Evolutionary conservation across 2,329 filamentous ascomycete genomes (phyloP).

Genomic region (Penicillium sp.): DNA sequence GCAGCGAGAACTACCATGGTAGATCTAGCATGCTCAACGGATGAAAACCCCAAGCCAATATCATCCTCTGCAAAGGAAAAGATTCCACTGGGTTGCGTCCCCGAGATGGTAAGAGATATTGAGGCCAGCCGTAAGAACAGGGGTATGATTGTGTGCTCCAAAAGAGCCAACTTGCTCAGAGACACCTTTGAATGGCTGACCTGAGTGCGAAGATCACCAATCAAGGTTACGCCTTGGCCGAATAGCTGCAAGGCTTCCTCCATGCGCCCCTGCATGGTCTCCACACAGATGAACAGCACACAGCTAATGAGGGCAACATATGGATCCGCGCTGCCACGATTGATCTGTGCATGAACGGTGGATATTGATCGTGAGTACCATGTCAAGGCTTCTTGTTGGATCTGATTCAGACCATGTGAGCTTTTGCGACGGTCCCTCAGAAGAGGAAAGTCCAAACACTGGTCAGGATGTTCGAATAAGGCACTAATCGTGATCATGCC

Average conservation of each 20-base stretch:
- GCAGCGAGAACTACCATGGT: conserved; percentile 8
- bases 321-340: conserved; percentile 19
- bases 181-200: conserved; percentile 4
- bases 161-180: conserved; percentile 11
- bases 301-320: conserved; percentile 29
- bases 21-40: conserved; percentile 9
- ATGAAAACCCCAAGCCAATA: neutral
- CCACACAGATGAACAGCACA: conserved; percentile 31
- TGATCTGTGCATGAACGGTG: conserved; percentile 23
- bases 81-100: neutral
- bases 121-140: conserved; percentile 27
- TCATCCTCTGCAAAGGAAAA: conserved; percentile 12
- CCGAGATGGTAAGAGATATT: conserved; percentile 9
- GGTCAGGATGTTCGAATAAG: conserved; percentile 11
- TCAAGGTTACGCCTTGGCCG: conserved; percentile 24
- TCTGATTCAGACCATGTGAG: neutral
- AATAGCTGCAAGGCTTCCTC: conserved; percentile 26
- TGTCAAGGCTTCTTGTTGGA: conserved; percentile 20
- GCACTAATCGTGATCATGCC: conserved; percentile 16
- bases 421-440: neutral
- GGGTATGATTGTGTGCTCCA: conserved; percentile 27
- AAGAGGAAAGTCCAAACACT: conserved; percentile 2
- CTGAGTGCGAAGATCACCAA: conserved; percentile 18
- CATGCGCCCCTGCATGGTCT: conserved; percentile 21
- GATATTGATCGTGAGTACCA: conserved; percentile 33